Conservation (phyloP, 805 yeast species). For the Schizosaccharomyces osmophilus region DNA sequence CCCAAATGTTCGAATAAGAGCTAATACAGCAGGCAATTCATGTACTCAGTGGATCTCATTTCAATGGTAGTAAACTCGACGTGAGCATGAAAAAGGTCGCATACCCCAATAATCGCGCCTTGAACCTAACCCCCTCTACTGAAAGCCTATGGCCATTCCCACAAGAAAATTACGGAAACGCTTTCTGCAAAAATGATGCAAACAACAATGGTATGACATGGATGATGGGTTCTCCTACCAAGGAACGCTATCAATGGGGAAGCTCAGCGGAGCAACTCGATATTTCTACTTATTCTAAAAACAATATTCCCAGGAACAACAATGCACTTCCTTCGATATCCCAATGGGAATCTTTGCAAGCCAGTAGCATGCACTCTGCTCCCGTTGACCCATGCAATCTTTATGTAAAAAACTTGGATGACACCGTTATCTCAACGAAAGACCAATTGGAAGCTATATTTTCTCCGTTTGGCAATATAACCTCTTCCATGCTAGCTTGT, state of each 20-base stretch:
- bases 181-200: not conserved
- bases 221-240: slow-evolving; percentile 3
- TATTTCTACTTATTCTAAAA: not conserved
- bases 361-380: not conserved
- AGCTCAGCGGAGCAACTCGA: not conserved
- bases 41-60: not conserved
- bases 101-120: not conserved
- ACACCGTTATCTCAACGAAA: slow-evolving; percentile 1
- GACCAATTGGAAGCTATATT: slow-evolving; percentile 5
- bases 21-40: not conserved
- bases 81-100: not conserved
- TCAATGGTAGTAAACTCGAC: not conserved
- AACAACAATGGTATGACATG: not conserved
- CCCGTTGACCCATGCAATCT: slow-evolving; percentile 6
- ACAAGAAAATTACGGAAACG: not conserved
- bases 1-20: not conserved
- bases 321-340: not conserved
- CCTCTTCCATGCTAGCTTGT: slow-evolving; percentile 3
- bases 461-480: slow-evolving; percentile 5
- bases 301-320: not conserved
- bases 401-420: slow-evolving; percentile 7
- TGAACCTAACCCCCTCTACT: not conserved
- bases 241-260: not conserved
- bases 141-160: not conserved
- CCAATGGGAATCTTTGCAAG: not conserved